phyloP scores from a whole-genome alignment of 495 filamentous ascomycete species.

The Aspergillus asperescens region DNA sequence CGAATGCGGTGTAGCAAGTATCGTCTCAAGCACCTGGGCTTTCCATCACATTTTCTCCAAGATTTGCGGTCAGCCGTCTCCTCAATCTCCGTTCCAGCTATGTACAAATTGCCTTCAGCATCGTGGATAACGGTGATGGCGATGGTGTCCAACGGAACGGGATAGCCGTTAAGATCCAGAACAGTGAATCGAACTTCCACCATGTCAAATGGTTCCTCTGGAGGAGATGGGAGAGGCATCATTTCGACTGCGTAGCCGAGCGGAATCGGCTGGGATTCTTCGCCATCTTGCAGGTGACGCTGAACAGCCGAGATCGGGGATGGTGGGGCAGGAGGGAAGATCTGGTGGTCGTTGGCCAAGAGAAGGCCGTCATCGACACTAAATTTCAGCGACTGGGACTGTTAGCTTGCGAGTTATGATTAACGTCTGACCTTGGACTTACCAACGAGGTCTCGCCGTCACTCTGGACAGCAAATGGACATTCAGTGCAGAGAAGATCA shows the following conservation, averaged over 20 bases:
- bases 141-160: constrained; percentile 46
- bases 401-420: constrained; percentile 11
- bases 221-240: constrained; percentile 28
- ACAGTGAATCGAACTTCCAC: constrained; percentile 42
- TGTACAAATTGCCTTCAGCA: constrained; percentile 31
- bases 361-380: constrained; percentile 38
- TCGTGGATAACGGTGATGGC: constrained; percentile 40
- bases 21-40: constrained; percentile 35
- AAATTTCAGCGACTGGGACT: constrained; percentile 37
- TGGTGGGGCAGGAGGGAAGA: constrained; percentile 44
- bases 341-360: constrained; percentile 43
- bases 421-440: constrained; percentile 18
- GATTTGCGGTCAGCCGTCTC: constrained; percentile 32
- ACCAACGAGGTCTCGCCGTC: constrained; percentile 37
- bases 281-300: constrained; percentile 29
- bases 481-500: constrained; percentile 42
- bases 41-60: constrained; percentile 40
- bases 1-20: constrained; percentile 39
- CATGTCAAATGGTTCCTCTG: constrained; percentile 30
- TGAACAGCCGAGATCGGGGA: constrained; percentile 34
- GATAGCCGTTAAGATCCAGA: constrained; percentile 45
- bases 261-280: constrained; percentile 31
- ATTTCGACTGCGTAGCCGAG: constrained; percentile 44
- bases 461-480: constrained; percentile 41
- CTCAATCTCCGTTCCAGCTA: constrained; percentile 36